Evolutionary conservation across 116 monocot genomes (phyloP), one percentile per base, ranked within the genome.

Genomic region (Iris pallida): DNA sequence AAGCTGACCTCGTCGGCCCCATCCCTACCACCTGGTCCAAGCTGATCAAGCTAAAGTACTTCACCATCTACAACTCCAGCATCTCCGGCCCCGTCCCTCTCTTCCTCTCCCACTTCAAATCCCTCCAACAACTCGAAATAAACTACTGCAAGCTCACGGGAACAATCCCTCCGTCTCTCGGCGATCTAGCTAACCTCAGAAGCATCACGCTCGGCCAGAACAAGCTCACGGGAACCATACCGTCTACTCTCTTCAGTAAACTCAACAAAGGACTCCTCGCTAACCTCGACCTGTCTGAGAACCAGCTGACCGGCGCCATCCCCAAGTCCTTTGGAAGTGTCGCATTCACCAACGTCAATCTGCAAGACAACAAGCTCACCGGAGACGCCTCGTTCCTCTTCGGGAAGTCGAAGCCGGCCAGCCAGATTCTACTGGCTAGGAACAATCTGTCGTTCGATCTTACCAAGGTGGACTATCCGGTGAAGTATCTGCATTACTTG

Each of bases 1-100:
- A 42, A 14, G 5, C 53, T 4, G 1, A 51, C 61, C 12, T 76
- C 60, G 59, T 61, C 11, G 76, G 76, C 20, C 52, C 76, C 14
- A 69, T 76, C 11, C 76, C 76, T 0, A 57, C 10, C 45, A 45
- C 19, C 57, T 42, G 56, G 9, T 17, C 57, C 16, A 8, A 46
- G 40, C 2, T 60, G 42, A 56, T 18, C 16, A 41, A 7, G 7
- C 57, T 57, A 7, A 1, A 2, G 16, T 2, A 0, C 14, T 3
- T 57, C 16, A 18, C 14, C 57, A 7, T 57, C 57, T 57, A n/a
- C 49, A 13, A 51, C 16, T 11, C 14, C 57, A n/a, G 0, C 13
- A 7, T 57, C 57, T 16, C 57, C 57, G 57, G 57, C 16, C 7
- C 57, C 13, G 17, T 57, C 57, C 57, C 57, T n/a, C 6, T 12